Evolutionary conservation across 1,284 basidiomycete species (phyloP).

Genomic region (Cutaneotrichosporon cutaneum): DNA sequence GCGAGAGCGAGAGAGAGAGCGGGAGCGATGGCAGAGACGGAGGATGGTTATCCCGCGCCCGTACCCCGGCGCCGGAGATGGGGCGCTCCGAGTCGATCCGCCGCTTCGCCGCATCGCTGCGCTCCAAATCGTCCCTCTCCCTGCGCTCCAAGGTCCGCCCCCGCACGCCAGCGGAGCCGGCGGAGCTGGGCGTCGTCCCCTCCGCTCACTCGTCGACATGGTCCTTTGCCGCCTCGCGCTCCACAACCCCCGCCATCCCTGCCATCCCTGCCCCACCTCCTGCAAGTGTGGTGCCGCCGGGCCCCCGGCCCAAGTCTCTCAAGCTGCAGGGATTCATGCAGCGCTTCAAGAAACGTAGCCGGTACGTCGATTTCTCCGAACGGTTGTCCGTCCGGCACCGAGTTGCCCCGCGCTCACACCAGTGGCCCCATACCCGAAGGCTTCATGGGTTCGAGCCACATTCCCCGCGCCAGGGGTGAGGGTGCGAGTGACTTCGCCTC

Average conservation of each 20-base stretch:
- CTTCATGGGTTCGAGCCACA: not conserved
- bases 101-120: not conserved
- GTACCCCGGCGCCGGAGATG: not conserved
- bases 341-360: not conserved
- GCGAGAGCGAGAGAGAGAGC: not conserved
- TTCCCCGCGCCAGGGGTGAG: not conserved
- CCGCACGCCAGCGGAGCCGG: not conserved
- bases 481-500: too few species aligned
- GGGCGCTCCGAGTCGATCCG: not conserved
- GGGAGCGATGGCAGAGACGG: not conserved
- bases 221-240: not conserved
- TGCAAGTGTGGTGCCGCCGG: not conserved
- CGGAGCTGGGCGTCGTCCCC: not conserved
- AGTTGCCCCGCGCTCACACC: not conserved
- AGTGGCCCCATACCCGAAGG: not conserved
- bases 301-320: not conserved
- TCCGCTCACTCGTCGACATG: not conserved
- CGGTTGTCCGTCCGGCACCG: not conserved
- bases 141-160: not conserved
- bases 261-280: not conserved
- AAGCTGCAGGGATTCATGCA: not conserved
- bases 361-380: not conserved
- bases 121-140: not conserved
- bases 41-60: not conserved
- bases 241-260: not conserved